These are phyloP conservation scores for Ceratocystis harringtonii DNA, from an alignment of 2,329 filamentous ascomycete genomes.

Conservation along the genomic window DNA sequence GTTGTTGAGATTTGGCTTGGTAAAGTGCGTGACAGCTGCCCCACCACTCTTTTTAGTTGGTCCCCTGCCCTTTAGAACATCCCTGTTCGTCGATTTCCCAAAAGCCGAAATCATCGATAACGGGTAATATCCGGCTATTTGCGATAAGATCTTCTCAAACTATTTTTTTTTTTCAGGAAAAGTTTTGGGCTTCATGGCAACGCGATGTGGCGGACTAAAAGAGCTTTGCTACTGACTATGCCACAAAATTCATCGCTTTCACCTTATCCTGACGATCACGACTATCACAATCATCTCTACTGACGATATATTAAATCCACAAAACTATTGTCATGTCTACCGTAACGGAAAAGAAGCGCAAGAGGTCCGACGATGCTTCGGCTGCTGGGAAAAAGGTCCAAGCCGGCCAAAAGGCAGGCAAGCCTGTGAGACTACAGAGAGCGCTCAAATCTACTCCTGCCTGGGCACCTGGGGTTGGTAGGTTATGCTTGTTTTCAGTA, in stretches of 20 bases:
- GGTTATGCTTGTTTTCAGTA: not conserved
- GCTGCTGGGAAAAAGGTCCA: slow-evolving; percentile 7
- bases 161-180: slow-evolving; percentile 17
- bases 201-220: not conserved
- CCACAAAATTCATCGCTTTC: too few species aligned
- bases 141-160: slow-evolving; percentile 13
- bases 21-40: not conserved
- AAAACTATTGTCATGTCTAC: slow-evolving; percentile 27
- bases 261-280: not conserved
- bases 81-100: not conserved
- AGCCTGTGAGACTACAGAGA: slow-evolving; percentile 31
- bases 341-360: slow-evolving; percentile 35
- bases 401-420: slow-evolving; percentile 27
- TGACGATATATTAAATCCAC: not conserved
- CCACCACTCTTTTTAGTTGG: not conserved
- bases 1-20: not conserved
- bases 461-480: slow-evolving; percentile 16
- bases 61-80: not conserved
- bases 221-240: not conserved
- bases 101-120: slow-evolving; percentile 1
- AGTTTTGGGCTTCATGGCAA: slow-evolving; percentile 18
- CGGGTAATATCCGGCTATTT: slow-evolving; percentile 11
- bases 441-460: not conserved
- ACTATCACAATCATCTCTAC: too few species aligned
- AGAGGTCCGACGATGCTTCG: slow-evolving; percentile 25